Evolutionary conservation across 306 rosid species (phyloP), one percentile per base, ranked within the genome.

Genomic region (Rosa persica): DNA sequence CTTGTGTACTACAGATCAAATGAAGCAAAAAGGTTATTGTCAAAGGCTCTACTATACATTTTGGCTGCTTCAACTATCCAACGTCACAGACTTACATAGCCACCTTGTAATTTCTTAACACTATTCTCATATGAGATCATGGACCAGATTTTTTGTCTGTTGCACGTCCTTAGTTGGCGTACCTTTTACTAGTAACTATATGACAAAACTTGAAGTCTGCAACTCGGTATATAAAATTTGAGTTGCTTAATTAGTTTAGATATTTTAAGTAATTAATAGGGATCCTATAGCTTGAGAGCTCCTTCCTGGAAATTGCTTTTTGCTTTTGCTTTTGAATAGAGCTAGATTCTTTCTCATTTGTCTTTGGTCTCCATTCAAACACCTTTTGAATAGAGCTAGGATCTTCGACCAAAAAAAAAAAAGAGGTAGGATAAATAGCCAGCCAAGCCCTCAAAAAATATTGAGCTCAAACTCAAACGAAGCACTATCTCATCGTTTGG

Each of bases 261-360:
- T 65, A 65, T 36, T 17, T 36, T 2, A 54, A 51, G 8, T 4
- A 15, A 34, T 34, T 3, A 15, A 34, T 34, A 22, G 3, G 34
- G 64, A 25, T 61, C 38, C 39, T 13, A 34, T 34, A 67, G 71
- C 44, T 38, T 38, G 43, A 6, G 42, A 34, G 69, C 27, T 17
- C 27, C 16, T 39, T 87, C 93, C 70, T 1, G 82, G 92, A 88
- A 88, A 22, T 67, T 73, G 80, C 92, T 17, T 30, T 6, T 67
- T 73, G 80, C 92, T 17, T 30, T 6, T 73, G 68, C 77, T 78
- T 84, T 82, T 80, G 73, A 60, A 72, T 27, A 70, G 44, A 65
- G 70, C 23, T 9, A 0, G 47, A 76, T 46, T 67, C 27, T 67
- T 36, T 78, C 49, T 38, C 27, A 67, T 10, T 58, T 49, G 52